Evolutionary conservation across 2,329 filamentous ascomycete species (phyloP).

Genomic region (Keithomyces neogunnii): DNA sequence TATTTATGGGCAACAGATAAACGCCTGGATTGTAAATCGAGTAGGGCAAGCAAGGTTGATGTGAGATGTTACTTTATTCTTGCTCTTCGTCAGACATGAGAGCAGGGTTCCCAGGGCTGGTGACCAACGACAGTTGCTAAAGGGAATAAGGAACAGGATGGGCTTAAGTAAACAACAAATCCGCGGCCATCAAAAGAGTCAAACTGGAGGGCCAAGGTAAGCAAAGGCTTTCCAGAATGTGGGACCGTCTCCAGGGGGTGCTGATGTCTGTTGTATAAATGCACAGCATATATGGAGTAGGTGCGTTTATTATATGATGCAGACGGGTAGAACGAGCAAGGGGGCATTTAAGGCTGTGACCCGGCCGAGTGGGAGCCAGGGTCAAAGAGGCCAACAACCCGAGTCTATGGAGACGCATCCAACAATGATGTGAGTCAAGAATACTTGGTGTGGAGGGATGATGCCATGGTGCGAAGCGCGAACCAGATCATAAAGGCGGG

Average conservation of each 20-base stretch:
- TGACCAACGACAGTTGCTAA: not conserved
- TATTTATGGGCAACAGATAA: not conserved
- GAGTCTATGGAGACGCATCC: not conserved
- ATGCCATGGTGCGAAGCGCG: not conserved
- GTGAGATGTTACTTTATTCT: not conserved
- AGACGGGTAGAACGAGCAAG: not conserved
- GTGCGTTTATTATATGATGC: not conserved
- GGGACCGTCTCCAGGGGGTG: conserved; percentile 2
- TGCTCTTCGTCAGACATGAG: not conserved
- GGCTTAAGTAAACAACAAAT: conserved; percentile 2
- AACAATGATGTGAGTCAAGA: not conserved
- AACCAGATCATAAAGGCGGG: not conserved
- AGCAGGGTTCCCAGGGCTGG: not conserved
- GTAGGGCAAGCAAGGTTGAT: not conserved
- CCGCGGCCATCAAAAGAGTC: not conserved
- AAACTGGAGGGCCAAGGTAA: not conserved
- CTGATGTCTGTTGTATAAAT: not conserved
- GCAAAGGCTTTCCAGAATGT: conserved; percentile 2
- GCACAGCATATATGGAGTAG: not conserved
- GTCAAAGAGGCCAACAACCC: not conserved
- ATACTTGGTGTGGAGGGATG: not conserved
- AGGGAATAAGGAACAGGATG: not conserved
- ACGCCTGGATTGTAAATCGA: not conserved
- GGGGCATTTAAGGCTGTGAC: conserved; percentile 1
- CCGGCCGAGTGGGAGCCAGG: conserved; percentile 1